Evolutionary conservation across 1,284 basidiomycete genomes (phyloP).

Genomic region (Wolfiporia cocos): DNA sequence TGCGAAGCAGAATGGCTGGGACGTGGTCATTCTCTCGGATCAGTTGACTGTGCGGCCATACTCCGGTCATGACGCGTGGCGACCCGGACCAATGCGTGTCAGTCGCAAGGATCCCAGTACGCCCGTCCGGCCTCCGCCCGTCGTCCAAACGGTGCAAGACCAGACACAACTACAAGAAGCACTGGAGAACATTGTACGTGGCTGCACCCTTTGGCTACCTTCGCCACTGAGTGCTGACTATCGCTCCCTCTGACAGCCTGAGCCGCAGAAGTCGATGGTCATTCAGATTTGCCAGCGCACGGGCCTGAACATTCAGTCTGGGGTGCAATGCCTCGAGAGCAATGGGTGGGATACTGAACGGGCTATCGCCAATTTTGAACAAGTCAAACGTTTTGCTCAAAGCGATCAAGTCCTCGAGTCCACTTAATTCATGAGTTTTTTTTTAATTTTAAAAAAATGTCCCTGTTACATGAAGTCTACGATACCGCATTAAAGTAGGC

Average conservation of each 20-base stretch:
- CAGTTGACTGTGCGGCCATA: slow-evolving; percentile 81
- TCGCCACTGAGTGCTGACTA: slow-evolving; percentile 2
- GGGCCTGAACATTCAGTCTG: slow-evolving; percentile 68
- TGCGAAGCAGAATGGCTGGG: slow-evolving; percentile 83
- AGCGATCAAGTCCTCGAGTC: too few relatives aligned
- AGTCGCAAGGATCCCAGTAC: slow-evolving; percentile 38
- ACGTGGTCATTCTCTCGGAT: slow-evolving; percentile 87
- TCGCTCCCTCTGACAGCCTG: too few relatives aligned
- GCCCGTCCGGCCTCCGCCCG: slow-evolving; percentile 18
- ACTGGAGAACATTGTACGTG: slow-evolving; percentile 51
- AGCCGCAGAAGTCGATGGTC: slow-evolving; percentile 61
- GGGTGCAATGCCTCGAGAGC: slow-evolving; percentile 75
- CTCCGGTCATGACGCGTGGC: slow-evolving; percentile 79
- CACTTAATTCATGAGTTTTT: too few relatives aligned
- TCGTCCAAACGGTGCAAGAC: slow-evolving; percentile 24
- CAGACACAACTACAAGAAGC: slow-evolving; percentile 44
- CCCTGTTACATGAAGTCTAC: too few relatives aligned
- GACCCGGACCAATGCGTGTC: slow-evolving; percentile 62
- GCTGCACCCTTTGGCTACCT: slow-evolving; percentile 8
- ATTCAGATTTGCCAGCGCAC: slow-evolving; percentile 66
- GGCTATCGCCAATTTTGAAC: slow-evolving; percentile 77
- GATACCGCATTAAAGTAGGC: too few relatives aligned
- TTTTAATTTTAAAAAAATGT: too few relatives aligned
- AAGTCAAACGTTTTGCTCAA: too few relatives aligned
- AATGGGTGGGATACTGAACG: slow-evolving; percentile 78